Conservation (phyloP, 73 alveolate genomes). For the Urostyla sp. region DNA sequence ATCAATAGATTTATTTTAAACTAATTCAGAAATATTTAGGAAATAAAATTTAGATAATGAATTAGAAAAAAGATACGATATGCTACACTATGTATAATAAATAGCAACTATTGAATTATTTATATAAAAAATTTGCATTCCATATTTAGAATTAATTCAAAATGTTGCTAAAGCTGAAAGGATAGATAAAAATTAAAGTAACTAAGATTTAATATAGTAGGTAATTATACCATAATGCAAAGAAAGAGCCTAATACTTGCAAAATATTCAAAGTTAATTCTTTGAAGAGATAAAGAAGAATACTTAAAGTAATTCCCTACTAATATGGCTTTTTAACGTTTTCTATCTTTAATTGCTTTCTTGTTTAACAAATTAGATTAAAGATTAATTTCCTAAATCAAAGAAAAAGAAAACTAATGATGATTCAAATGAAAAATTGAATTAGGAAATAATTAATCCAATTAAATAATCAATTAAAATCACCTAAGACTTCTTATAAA, state of each 20-base stretch:
- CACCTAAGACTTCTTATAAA: no score
- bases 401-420: conserved; percentile 12
- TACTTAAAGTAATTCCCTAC: neutral
- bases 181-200: no score
- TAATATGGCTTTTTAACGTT: neutral
- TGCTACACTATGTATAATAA: no score
- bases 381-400: neutral
- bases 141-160: no score
- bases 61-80: neutral
- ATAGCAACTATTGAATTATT: no score
- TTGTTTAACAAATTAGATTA: neutral
- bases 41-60: neutral
- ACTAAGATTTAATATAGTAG: no score
- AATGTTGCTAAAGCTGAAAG: no score
- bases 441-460: neutral
- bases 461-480: neutral
- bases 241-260: neutral
- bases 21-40: neutral
- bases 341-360: neutral
- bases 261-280: neutral
- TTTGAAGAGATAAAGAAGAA: no score
- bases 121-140: no score
- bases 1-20: neutral
- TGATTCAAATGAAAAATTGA: neutral
- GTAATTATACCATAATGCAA: no score